Conservation (phyloP, 345 rosid genomes). For the Camelina sativa region DNA sequence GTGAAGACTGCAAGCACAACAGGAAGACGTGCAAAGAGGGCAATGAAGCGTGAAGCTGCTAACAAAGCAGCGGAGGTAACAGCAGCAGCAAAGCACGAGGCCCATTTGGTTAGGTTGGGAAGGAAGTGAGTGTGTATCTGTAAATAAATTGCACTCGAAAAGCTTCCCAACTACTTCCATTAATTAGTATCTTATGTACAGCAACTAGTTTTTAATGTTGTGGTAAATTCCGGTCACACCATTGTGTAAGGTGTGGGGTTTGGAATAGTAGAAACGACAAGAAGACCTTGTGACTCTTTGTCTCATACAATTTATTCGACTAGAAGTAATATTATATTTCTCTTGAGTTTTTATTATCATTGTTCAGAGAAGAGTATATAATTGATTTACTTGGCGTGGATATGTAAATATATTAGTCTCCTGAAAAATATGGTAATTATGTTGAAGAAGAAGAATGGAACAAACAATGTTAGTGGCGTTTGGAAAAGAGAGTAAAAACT, state of each 20-base stretch:
- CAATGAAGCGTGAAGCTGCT: conserved; percentile 93
- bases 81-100: conserved; percentile 57
- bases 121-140: conserved; percentile 41
- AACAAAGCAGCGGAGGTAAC: conserved; percentile 67
- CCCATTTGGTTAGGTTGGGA: conserved; percentile 50
- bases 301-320: conserved; percentile 13
- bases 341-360: not conserved
- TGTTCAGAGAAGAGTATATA: not conserved
- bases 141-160: conserved; percentile 21
- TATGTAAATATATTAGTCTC: too few species aligned
- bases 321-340: conserved; percentile 14
- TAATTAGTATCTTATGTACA: conserved; percentile 35
- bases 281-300: conserved; percentile 2
- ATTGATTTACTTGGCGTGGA: too few species aligned
- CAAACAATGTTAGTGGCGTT: too few species aligned
- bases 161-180: conserved; percentile 9
- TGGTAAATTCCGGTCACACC: conserved; percentile 19
- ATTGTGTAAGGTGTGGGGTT: conserved; percentile 19
- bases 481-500: too few species aligned
- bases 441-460: too few species aligned
- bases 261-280: conserved; percentile 13
- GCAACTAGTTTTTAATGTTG: conserved; percentile 30
- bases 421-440: too few species aligned
- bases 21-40: conserved; percentile 87
- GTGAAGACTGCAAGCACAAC: conserved; percentile 43